These are phyloP conservation scores for Porogramme epimiltina DNA, from an alignment of 1,284 basidiomycete species.

Conservation along the genomic window DNA sequence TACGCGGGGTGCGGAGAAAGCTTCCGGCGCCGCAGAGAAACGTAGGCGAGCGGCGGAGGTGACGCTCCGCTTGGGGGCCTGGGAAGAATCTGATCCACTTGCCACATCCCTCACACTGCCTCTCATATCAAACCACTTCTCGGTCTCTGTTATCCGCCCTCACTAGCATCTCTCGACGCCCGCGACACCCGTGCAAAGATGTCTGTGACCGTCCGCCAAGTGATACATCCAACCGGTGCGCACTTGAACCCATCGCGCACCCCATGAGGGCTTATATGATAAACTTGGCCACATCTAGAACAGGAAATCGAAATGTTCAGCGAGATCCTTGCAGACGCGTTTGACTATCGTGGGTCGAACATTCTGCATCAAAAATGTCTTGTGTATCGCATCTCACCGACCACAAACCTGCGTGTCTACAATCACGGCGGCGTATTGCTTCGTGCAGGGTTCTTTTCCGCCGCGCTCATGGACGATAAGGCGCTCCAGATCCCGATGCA, in stretches of 20 bases:
- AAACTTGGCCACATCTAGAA: neutral
- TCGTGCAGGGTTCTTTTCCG: slow-evolving; percentile 11
- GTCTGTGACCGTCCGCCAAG: neutral
- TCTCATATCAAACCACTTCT: too few relatives aligned
- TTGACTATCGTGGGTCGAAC: slow-evolving; percentile 12
- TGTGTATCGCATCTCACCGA: neutral
- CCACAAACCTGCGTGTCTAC: neutral
- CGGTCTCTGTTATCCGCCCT: too few relatives aligned
- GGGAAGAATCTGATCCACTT: too few relatives aligned
- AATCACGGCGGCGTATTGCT: too few relatives aligned
- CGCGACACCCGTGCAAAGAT: neutral
- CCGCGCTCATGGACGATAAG: slow-evolving; percentile 11
- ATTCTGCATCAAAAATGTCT: neutral
- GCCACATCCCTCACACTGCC: too few relatives aligned
- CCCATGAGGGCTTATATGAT: too few relatives aligned
- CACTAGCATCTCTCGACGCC: too few relatives aligned
- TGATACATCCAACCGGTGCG: neutral
- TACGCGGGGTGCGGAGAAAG: too few relatives aligned
- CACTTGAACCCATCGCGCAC: too few relatives aligned
- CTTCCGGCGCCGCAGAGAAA: too few relatives aligned
- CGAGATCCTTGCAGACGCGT: slow-evolving; percentile 16
- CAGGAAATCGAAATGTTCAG: neutral
- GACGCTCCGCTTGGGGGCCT: too few relatives aligned
- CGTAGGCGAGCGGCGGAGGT: too few relatives aligned
- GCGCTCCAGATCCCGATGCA: slow-evolving; percentile 12